phyloP scores from a whole-genome alignment of 441 rosid genomes.

The Bocquillonia castaneifolia region DNA sequence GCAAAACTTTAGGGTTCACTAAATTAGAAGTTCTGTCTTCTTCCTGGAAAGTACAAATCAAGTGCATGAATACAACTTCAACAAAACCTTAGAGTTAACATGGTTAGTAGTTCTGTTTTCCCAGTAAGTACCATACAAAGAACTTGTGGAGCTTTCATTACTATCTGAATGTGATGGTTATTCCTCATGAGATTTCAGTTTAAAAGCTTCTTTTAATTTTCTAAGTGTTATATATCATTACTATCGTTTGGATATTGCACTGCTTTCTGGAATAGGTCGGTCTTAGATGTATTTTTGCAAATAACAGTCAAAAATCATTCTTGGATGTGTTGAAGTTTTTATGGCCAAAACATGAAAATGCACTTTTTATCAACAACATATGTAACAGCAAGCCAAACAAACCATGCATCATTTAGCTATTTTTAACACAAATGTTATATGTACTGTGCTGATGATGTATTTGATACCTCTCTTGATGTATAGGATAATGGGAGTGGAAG shows the following conservation, averaged over 20 bases:
- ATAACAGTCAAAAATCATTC: neutral
- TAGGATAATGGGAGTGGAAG: slow-evolving; percentile 30
- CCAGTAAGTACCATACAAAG: neutral
- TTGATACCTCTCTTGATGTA: neutral
- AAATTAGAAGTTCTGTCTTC: too few relatives aligned
- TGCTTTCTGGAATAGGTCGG: neutral
- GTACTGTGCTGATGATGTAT: neutral
- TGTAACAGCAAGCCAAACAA: neutral
- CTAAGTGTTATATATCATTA: too few relatives aligned
- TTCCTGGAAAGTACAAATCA: too few relatives aligned
- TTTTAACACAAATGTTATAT: neutral
- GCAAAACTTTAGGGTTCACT: too few relatives aligned
- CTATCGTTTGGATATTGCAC: too few relatives aligned
- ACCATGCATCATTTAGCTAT: neutral
- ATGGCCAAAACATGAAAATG: neutral
- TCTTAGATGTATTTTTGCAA: neutral
- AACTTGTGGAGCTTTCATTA: neutral
- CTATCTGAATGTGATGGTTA: neutral
- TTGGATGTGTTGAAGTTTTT: neutral
- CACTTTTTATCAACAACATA: neutral
- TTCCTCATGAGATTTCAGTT: too few relatives aligned
- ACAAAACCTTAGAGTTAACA: neutral
- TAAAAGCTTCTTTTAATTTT: too few relatives aligned
- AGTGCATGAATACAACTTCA: neutral
- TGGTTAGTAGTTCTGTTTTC: neutral